Evolutionary conservation across 2,329 filamentous ascomycete genomes (phyloP).

Genomic region (Cadophora luteo-olivacea): DNA sequence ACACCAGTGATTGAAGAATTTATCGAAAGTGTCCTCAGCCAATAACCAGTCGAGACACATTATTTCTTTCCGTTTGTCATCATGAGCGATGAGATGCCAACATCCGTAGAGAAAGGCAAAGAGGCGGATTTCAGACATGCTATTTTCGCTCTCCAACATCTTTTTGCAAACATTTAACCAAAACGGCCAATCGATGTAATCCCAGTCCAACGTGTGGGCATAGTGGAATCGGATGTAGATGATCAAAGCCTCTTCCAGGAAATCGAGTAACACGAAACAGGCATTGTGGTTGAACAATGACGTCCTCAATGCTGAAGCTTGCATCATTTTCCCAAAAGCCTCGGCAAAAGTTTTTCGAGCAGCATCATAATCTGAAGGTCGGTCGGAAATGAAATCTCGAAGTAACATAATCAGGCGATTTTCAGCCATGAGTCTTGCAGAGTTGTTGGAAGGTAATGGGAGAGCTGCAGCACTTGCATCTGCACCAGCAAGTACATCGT

Average conservation of each 20-base stretch:
- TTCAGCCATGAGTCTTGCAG: constrained; percentile 71
- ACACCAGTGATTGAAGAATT: constrained; percentile 77
- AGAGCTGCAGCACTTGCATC: constrained; percentile 61
- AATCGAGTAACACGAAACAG: constrained; percentile 76
- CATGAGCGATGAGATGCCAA: constrained; percentile 65
- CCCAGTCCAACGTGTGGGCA: constrained; percentile 45
- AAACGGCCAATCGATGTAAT: constrained; percentile 68
- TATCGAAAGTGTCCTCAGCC: constrained; percentile 66
- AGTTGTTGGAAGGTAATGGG: constrained; percentile 62
- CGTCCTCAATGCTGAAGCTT: constrained; percentile 65
- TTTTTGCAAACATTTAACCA: constrained; percentile 71
- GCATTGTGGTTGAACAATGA: constrained; percentile 73
- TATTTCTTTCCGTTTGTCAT: constrained; percentile 62
- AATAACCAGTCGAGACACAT: constrained; percentile 70
- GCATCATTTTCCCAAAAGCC: constrained; percentile 66
- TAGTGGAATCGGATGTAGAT: constrained; percentile 67
- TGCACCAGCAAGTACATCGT: constrained; percentile 68
- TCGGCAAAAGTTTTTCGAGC: constrained; percentile 67
- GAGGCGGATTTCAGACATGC: constrained; percentile 72
- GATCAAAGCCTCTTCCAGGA: constrained; percentile 71
- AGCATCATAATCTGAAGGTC: constrained; percentile 56
- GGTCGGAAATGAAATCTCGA: constrained; percentile 70
- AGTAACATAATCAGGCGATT: constrained; percentile 74
- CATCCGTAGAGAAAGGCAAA: constrained; percentile 71
- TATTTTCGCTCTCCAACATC: constrained; percentile 75